These are phyloP conservation scores for Colletotrichum tropicicola DNA, from an alignment of 2,329 filamentous ascomycete genomes.

Conservation along the genomic window DNA sequence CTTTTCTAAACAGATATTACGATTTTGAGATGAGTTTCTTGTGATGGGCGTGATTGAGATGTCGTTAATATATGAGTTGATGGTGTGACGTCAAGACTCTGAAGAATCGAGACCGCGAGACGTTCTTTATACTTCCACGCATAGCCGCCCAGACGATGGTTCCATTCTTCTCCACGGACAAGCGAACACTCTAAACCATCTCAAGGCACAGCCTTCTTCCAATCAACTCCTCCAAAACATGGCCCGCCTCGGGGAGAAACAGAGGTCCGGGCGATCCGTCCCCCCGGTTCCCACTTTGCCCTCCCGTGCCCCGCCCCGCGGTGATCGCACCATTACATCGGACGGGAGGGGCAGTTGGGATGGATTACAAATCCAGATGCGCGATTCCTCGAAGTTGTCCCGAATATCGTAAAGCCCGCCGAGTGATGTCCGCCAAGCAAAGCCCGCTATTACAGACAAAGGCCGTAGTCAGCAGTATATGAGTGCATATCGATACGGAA, in stretches of 20 bases:
- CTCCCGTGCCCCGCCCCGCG: neutral
- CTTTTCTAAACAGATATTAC: neutral
- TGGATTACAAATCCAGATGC: slow-evolving; percentile 22
- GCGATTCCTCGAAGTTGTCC: neutral
- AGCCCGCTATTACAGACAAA: too few relatives aligned
- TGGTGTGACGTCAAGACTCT: slow-evolving; percentile 19
- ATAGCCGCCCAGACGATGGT: neutral
- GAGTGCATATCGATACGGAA: too few relatives aligned
- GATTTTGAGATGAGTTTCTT: neutral
- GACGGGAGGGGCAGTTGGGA: neutral
- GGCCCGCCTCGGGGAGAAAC: neutral
- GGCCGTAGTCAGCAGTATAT: too few relatives aligned
- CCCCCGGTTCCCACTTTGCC: neutral
- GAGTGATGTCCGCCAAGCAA: too few relatives aligned
- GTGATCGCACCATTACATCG: slow-evolving; percentile 20
- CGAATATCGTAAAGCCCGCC: too few relatives aligned
- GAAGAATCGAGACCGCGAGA: neutral
- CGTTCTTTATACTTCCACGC: slow-evolving; percentile 9
- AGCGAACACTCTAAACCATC: slow-evolving; percentile 2
- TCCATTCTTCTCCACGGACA: slow-evolving; percentile 11
- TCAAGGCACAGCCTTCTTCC: neutral
- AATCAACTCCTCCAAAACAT: neutral
- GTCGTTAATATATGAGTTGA: neutral
- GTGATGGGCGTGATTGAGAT: neutral
- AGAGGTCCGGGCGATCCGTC: slow-evolving; percentile 7